Conservation (phyloP, 805 yeast species). For the Suhomyces sp. region DNA sequence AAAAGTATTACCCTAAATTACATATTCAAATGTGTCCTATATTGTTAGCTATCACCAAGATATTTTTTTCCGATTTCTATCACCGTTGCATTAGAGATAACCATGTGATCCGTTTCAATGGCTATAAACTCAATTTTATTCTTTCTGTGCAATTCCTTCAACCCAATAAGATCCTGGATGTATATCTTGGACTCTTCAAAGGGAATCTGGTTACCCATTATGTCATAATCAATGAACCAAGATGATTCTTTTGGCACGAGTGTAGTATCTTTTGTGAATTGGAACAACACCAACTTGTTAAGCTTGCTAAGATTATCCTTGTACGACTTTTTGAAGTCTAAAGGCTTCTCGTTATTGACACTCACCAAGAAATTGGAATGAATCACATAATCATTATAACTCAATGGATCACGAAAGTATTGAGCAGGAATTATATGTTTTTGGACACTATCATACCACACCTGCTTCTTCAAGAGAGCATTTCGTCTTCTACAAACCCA, state of each 20-base stretch:
- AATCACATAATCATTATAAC: constrained; percentile 53
- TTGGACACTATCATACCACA: constrained; percentile 61
- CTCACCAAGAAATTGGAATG: constrained; percentile 61
- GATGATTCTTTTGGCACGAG: constrained; percentile 73
- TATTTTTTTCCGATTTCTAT: constrained; percentile 42
- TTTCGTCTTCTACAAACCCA: constrained; percentile 63
- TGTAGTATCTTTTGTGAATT: constrained; percentile 63
- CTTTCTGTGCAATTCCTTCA: constrained; percentile 45
- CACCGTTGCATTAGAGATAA: constrained; percentile 53
- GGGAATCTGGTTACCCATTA: constrained; percentile 41
- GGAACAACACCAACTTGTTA: constrained; percentile 56
- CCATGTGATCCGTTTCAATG: constrained; percentile 66
- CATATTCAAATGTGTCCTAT: too few relatives aligned
- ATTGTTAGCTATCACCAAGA: constrained; percentile 30
- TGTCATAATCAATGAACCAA: constrained; percentile 58
- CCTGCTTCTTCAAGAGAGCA: constrained; percentile 52
- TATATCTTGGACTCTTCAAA: constrained; percentile 52
- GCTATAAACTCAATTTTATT: constrained; percentile 47
- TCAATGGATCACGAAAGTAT: constrained; percentile 63
- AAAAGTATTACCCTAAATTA: too few relatives aligned
- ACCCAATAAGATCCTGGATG: constrained; percentile 58
- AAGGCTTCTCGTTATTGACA: constrained; percentile 58
- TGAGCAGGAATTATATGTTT: constrained; percentile 66
- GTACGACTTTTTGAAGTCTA: constrained; percentile 38
- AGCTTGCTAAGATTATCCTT: constrained; percentile 42